Conservation (phyloP, 345 rosid genomes). For the Orychophragmus violaceus region DNA sequence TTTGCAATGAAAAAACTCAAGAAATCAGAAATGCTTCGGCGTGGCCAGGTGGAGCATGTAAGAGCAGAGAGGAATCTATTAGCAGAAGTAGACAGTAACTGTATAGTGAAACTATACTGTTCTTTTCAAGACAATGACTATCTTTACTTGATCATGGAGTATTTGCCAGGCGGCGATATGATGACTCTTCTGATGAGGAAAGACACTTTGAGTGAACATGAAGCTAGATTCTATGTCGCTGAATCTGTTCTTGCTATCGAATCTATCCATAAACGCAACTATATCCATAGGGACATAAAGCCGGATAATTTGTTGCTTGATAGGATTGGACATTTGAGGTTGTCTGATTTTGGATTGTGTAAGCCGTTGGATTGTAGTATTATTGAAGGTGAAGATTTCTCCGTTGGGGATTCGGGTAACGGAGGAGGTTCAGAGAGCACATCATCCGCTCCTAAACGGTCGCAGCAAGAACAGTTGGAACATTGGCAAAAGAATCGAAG, state of each 20-base stretch:
- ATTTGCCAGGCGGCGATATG: constrained; percentile 96
- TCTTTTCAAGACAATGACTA: constrained; percentile 92
- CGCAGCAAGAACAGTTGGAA: constrained; percentile 82
- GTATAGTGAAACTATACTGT: constrained; percentile 90
- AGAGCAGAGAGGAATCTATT: constrained; percentile 92
- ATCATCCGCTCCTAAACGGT: constrained; percentile 51
- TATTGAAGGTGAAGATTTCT: constrained; percentile 67
- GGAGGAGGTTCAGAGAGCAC: constrained; percentile 37
- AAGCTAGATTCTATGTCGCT: constrained; percentile 83
- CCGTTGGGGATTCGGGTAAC: constrained; percentile 36
- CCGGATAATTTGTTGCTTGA: constrained; percentile 93
- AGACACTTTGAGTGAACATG: constrained; percentile 84
- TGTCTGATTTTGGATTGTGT: constrained; percentile 94
- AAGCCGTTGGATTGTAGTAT: constrained; percentile 88
- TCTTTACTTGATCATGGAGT: constrained; percentile 93
- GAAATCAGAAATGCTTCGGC: constrained; percentile 90
- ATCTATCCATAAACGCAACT: constrained; percentile 87
- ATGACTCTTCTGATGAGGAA: constrained; percentile 97
- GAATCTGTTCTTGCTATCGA: constrained; percentile 86
- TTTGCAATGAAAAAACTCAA: constrained; percentile 91
- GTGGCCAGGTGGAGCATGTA: constrained; percentile 98
- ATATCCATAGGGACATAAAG: constrained; percentile 94
- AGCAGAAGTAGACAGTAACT: constrained; percentile 94
- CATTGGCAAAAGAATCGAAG: constrained; percentile 96
- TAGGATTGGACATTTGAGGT: constrained; percentile 72